A percentile compares a stretch with the other conserved stretches of the same genome.
phyloP scores from a whole-genome alignment of 768 basidiomycete genomes.

The Collybiopsis confluens region DNA sequence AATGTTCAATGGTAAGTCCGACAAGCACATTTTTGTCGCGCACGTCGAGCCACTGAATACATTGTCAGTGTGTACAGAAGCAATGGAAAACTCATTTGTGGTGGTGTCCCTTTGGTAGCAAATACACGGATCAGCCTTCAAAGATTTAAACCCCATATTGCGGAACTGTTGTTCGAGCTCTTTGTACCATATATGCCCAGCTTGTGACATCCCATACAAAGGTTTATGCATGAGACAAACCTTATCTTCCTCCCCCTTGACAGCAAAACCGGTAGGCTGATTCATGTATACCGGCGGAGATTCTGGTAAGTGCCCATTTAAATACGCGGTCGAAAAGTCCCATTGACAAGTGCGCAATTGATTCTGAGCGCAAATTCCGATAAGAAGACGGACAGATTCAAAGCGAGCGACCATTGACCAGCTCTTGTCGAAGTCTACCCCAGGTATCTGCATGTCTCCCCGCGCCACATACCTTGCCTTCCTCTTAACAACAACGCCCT shows the following conservation, averaged over 20 bases:
- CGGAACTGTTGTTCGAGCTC: background rate
- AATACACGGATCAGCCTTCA: constrained; percentile 2
- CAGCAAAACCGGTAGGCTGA: constrained; percentile 15
- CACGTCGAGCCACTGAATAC: background rate
- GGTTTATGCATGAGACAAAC: constrained; percentile 1
- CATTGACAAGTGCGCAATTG: constrained; percentile 5
- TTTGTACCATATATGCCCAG: constrained; percentile 9
- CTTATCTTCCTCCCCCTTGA: constrained; percentile 6
- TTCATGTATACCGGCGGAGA: constrained; percentile 16
- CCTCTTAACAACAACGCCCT: constrained; percentile 18
- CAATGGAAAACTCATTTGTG: background rate
- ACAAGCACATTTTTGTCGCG: background rate
- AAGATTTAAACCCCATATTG: background rate
- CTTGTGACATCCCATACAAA: constrained; percentile 2
- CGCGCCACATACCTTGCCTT: constrained; percentile 22
- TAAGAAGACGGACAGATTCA: constrained; percentile 5
- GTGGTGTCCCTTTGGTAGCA: background rate
- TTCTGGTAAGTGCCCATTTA: too few species aligned
- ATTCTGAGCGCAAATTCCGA: constrained; percentile 12
- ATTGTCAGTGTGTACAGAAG: background rate
- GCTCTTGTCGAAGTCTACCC: constrained; percentile 19
- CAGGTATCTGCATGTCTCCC: constrained; percentile 25
- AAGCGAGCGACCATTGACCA: constrained; percentile 10
- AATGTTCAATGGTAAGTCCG: background rate
- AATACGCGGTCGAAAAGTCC: constrained; percentile 12